Evolutionary conservation across 2,329 filamentous ascomycete genomes (phyloP).

Genomic region (Fonsecaea erecta): DNA sequence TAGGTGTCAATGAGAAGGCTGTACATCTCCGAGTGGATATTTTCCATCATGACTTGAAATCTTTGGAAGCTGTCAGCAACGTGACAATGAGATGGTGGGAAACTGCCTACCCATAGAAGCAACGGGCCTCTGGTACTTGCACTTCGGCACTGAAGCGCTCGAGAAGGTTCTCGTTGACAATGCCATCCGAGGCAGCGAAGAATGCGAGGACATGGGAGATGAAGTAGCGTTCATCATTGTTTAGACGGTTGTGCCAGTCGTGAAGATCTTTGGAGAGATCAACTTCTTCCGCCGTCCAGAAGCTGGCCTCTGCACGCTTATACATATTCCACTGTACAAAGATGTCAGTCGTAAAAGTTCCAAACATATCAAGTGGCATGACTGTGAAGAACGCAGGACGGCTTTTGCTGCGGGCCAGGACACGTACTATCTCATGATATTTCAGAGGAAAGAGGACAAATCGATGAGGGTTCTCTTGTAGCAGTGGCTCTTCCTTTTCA

Average conservation of each 20-base stretch:
- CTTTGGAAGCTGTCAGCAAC: conserved; percentile 44
- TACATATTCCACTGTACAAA: conserved; percentile 87
- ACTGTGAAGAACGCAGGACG: conserved; percentile 30
- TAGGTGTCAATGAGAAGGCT: conserved; percentile 98
- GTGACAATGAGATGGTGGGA: neutral
- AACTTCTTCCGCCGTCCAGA: conserved; percentile 99
- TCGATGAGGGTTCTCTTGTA: conserved; percentile 92
- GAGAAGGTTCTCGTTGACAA: conserved; percentile 98
- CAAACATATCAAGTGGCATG: neutral
- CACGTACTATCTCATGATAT: conserved; percentile 41
- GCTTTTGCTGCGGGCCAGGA: conserved; percentile 20
- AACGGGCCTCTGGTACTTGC: conserved; percentile 95
- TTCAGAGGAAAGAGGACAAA: conserved; percentile 99
- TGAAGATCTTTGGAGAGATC: conserved; percentile 98
- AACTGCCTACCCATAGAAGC: conserved; percentile 76
- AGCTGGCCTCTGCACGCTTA: conserved; percentile 99
- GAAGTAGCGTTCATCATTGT: conserved; percentile 97
- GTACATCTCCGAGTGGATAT: conserved; percentile 99
- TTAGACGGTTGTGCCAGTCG: conserved; percentile 98
- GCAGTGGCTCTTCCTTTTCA: conserved; percentile 84
- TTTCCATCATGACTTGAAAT: conserved; percentile 94
- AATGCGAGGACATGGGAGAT: conserved; percentile 98
- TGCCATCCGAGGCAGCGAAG: conserved; percentile 98
- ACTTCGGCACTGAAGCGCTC: conserved; percentile 98
- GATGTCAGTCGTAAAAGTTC: conserved; percentile 60